Evolutionary conservation across 139 green algal genomes (phyloP).

Genomic region (Chlorella vulgaris): DNA sequence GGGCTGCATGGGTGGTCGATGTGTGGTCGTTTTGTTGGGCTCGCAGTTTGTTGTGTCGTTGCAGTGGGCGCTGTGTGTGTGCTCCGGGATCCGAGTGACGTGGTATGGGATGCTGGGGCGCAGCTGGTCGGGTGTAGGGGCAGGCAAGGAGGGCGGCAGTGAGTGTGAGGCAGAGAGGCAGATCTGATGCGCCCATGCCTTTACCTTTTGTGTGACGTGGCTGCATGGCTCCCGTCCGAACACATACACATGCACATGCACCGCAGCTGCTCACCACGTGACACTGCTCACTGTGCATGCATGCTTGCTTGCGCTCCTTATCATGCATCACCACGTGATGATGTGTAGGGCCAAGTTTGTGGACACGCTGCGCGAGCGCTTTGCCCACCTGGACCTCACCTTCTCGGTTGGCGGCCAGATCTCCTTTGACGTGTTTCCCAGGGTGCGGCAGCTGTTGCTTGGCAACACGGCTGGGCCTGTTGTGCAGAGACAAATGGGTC

Average conservation of each 20-base stretch:
- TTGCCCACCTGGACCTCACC: conserved; percentile 86
- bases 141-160: no score
- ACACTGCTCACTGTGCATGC: no score
- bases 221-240: no score
- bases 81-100: no score
- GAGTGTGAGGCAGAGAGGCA: no score
- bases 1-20: not conserved
- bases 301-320: no score
- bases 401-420: conserved; percentile 99
- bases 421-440: conserved; percentile 96
- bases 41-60: not conserved
- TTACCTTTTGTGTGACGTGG: no score
- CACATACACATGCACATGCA: not conserved
- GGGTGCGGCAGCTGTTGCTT: conserved; percentile 35
- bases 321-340: no score
- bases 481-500: not conserved
- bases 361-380: conserved; percentile 83
- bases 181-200: not conserved
- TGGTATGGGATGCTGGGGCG: no score
- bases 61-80: not conserved
- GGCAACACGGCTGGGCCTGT: not conserved
- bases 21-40: not conserved
- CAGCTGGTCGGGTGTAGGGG: no score
- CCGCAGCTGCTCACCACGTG: no score
- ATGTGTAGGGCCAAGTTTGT: conserved; percentile 69